Conservation (phyloP, 257 asterid species). For the Solanum boliviense region DNA sequence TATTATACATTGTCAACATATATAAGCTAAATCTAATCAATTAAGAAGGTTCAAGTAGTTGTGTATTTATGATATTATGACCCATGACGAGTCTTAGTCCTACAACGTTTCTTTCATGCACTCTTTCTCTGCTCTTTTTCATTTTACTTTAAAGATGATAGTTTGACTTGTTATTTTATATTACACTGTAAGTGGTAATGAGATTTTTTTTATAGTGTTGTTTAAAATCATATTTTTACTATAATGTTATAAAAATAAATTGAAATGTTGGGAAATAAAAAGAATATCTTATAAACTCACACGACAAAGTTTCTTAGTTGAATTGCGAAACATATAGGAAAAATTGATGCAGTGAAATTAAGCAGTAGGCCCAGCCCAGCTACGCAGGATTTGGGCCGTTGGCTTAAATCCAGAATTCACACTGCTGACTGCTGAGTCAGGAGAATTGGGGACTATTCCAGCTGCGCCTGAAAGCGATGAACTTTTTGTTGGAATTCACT, state of each 20-base stretch:
- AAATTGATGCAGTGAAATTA: not conserved
- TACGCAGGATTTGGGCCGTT: not conserved
- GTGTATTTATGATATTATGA: not conserved
- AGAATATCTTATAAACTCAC: not conserved
- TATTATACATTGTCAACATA: not conserved
- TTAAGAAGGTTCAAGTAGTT: not conserved
- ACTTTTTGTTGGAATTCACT: not conserved
- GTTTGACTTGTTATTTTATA: not conserved
- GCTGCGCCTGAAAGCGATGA: constrained; percentile 17
- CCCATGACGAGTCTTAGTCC: not conserved
- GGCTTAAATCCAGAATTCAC: not conserved
- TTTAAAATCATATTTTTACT: not conserved
- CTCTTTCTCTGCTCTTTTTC: not conserved
- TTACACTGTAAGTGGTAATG: not conserved
- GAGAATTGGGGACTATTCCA: constrained; percentile 9
- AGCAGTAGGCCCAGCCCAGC: not conserved
- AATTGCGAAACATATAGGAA: not conserved
- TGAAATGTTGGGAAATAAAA: not conserved
- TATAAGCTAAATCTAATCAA: not conserved
- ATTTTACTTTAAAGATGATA: not conserved
- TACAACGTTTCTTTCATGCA: constrained; percentile 9
- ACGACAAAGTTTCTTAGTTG: not conserved
- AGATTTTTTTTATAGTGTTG: not conserved
- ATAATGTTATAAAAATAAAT: not conserved
- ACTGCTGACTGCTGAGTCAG: not conserved